Percentiles rank a stretch among this genome's conserved stretches.
Evolutionary conservation across 2,329 filamentous ascomycete genomes (phyloP).

Genomic region (Pseudocercospora fijiensis): DNA sequence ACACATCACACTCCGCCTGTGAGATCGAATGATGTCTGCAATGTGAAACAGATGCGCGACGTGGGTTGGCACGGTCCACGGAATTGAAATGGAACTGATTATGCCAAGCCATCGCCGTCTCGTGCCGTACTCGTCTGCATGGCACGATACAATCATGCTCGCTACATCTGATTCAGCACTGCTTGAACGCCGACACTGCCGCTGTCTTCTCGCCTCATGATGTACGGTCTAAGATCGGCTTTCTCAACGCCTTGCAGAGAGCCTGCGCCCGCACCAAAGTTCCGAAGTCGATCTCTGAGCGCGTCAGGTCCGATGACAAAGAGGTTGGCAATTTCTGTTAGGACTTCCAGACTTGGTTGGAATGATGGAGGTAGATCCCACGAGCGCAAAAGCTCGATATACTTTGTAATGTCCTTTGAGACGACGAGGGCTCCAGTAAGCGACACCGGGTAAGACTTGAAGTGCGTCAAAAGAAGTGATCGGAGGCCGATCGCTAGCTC

Average conservation of each 20-base stretch:
- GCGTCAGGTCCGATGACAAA: conserved; percentile 79
- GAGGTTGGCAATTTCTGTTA: conserved; percentile 90
- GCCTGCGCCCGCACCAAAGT: conserved; percentile 40
- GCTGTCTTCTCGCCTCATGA: conserved; percentile 80
- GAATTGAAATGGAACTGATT: neutral
- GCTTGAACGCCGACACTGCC: conserved; percentile 78
- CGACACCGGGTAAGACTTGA: conserved; percentile 91
- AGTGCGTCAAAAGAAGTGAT: conserved; percentile 80
- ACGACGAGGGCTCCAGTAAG: conserved; percentile 93
- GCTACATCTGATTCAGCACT: conserved; percentile 58
- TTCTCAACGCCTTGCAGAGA: conserved; percentile 45
- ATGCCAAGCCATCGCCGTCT: neutral
- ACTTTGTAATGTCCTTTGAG: conserved; percentile 92
- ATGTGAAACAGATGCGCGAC: neutral
- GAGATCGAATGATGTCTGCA: neutral
- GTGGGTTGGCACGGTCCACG: neutral
- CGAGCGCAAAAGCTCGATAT: conserved; percentile 78
- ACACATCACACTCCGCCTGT: neutral
- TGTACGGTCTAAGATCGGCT: conserved; percentile 72
- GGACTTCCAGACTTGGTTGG: conserved; percentile 65
- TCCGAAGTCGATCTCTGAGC: conserved; percentile 52
- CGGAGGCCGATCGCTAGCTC: conserved; percentile 81
- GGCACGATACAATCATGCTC: neutral
- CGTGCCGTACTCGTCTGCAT: neutral
- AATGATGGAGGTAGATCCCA: conserved; percentile 68